Evolutionary conservation across 2,329 filamentous ascomycete genomes (phyloP).

Genomic region (Metarhizium album): DNA sequence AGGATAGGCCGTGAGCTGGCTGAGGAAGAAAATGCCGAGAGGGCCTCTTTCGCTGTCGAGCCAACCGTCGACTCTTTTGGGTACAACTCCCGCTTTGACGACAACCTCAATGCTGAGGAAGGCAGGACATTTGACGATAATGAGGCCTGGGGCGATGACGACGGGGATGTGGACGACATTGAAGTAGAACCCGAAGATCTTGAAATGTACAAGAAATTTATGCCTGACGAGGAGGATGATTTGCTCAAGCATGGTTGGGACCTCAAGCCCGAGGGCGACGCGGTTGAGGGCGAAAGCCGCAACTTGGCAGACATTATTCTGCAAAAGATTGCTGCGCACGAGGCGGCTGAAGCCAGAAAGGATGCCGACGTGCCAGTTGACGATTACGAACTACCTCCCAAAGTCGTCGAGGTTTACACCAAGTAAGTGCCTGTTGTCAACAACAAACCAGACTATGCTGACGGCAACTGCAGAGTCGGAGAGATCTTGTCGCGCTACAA

Average conservation of each 20-base stretch:
- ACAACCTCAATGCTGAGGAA: conserved; percentile 37
- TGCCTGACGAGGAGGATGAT: conserved; percentile 61
- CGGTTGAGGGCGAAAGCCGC: conserved; percentile 42
- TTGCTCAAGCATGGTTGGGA: conserved; percentile 58
- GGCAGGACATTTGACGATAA: conserved; percentile 41
- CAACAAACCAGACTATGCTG: conserved; percentile 4
- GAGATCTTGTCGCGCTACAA: conserved; percentile 87
- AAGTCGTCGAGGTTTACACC: conserved; percentile 88
- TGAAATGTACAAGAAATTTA: conserved; percentile 83
- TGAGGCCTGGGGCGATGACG: conserved; percentile 69
- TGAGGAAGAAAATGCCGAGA: conserved; percentile 56
- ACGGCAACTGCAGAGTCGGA: conserved; percentile 50
- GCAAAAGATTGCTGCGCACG: conserved; percentile 86
- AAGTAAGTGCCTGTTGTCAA: conserved; percentile 44
- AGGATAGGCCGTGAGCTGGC: conserved; percentile 80
- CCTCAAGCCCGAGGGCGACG: conserved; percentile 32
- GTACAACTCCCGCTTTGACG: conserved; percentile 65
- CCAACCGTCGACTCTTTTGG: conserved; percentile 50
- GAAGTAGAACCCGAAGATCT: conserved; percentile 85
- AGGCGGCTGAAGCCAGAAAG: conserved; percentile 49
- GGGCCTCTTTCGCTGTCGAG: conserved; percentile 26
- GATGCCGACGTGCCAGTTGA: conserved; percentile 55
- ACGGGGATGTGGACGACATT: conserved; percentile 58
- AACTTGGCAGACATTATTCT: conserved; percentile 91
- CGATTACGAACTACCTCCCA: conserved; percentile 75